phyloP scores from a whole-genome alignment of 345 rosid species.

The Citrus trifoliata region DNA sequence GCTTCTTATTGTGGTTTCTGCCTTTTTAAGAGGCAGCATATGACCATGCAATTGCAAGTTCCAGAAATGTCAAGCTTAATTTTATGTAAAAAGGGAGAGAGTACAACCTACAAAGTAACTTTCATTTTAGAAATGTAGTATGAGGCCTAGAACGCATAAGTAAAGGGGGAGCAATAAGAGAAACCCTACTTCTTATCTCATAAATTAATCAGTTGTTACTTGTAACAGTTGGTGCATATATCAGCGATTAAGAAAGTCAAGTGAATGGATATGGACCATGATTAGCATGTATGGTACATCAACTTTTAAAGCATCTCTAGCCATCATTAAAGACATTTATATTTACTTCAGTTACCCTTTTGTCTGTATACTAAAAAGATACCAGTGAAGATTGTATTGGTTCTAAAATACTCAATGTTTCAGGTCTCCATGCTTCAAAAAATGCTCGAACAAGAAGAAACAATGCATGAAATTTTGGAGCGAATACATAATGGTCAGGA shows the following conservation, averaged over 20 bases:
- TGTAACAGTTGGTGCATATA: no score
- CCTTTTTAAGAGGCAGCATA: background rate
- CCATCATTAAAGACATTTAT: background rate
- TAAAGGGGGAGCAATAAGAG: background rate
- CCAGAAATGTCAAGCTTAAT: no score
- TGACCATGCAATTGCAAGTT: no score
- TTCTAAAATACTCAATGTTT: background rate
- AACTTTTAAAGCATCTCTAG: background rate
- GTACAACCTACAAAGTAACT: no score
- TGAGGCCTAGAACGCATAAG: background rate
- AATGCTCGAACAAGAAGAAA: slow-evolving; percentile 81
- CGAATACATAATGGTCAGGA: slow-evolving; percentile 40
- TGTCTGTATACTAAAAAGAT: background rate
- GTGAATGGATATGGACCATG: background rate
- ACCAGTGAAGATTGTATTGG: background rate
- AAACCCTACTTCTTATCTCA: background rate
- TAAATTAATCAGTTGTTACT: background rate
- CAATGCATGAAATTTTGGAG: slow-evolving; percentile 64
- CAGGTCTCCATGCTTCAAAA: slow-evolving; percentile 70
- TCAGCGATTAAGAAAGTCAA: no score
- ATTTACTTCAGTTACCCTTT: background rate
- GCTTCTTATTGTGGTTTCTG: background rate
- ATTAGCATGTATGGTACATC: background rate
- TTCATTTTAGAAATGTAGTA: background rate
- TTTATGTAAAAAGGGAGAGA: no score